Conservation (phyloP, 1,139 yeast genomes). For the Geotrichum candidum region DNA sequence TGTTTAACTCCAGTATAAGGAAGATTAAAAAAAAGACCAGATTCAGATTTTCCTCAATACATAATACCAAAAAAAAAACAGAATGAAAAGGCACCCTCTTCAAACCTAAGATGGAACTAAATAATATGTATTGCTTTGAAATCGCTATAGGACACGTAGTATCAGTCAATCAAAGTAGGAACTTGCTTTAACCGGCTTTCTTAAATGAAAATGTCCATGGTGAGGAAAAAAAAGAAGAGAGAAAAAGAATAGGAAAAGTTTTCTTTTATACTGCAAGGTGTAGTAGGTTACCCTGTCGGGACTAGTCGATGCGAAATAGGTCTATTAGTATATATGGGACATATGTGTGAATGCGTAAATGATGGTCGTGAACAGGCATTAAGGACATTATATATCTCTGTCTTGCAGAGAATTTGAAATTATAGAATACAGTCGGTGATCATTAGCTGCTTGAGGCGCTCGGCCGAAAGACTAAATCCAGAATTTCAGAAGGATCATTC, state of each 20-base stretch:
- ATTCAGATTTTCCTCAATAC: slow-evolving; percentile 5
- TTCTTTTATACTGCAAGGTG: not conserved
- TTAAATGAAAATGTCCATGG: slow-evolving; percentile 8
- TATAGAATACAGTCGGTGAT: not conserved
- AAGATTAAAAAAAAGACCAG: not conserved
- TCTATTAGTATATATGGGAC: not conserved
- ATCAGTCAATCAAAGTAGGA: slow-evolving; percentile 15
- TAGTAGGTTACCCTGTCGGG: slow-evolving; percentile 6
- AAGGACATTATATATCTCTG: not conserved
- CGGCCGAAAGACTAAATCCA: not conserved
- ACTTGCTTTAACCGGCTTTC: slow-evolving; percentile 12
- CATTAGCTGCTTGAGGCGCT: not conserved
- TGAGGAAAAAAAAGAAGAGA: slow-evolving; percentile 3
- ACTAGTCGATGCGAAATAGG: not conserved
- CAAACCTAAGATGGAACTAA: slow-evolving; percentile 13
- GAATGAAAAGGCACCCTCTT: not conserved
- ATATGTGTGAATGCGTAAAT: not conserved
- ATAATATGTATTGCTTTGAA: slow-evolving; percentile 18
- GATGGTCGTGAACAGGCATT: not conserved
- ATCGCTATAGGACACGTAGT: slow-evolving; percentile 17
- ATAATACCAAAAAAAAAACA: slow-evolving; percentile 5
- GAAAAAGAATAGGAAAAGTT: not conserved
- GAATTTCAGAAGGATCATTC: slow-evolving; percentile 8
- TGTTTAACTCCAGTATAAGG: slow-evolving; percentile 16
- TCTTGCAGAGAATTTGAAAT: not conserved